Conservation (phyloP, 805 yeast species). For the Deakozyma indianensis region DNA sequence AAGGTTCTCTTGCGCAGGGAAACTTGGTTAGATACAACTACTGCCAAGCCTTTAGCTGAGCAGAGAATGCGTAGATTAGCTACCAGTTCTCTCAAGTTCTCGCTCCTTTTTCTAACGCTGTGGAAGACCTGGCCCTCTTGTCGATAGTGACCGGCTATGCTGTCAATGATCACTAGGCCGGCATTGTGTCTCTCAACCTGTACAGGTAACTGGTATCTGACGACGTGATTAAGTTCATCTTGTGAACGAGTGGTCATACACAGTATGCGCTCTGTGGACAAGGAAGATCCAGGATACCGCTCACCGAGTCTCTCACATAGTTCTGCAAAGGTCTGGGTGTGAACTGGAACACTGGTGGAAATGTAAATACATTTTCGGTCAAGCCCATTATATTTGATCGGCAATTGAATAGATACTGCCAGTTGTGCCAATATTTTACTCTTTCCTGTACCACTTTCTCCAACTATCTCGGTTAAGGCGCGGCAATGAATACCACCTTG, state of each 20-base stretch:
- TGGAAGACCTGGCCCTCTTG: slow-evolving; percentile 38
- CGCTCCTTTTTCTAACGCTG: not conserved
- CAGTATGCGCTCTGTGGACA: slow-evolving; percentile 4
- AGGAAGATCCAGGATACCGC: slow-evolving; percentile 10
- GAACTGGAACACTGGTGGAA: slow-evolving; percentile 62
- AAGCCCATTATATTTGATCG: slow-evolving; percentile 33
- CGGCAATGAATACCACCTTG: slow-evolving; percentile 45
- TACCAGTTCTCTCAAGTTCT: not conserved
- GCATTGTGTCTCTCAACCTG: slow-evolving; percentile 30
- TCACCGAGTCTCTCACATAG: slow-evolving; percentile 23
- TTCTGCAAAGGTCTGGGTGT: slow-evolving; percentile 48
- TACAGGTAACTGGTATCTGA: slow-evolving; percentile 54
- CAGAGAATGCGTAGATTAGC: not conserved
- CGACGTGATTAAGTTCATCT: slow-evolving; percentile 59
- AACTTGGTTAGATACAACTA: not conserved
- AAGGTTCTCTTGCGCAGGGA: slow-evolving; percentile 9
- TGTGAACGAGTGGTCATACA: slow-evolving; percentile 34
- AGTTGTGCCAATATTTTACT: slow-evolving; percentile 65
- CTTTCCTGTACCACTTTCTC: slow-evolving; percentile 78
- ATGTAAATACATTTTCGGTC: slow-evolving; percentile 47
- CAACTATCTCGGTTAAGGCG: slow-evolving; percentile 59
- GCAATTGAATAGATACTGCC: slow-evolving; percentile 42
- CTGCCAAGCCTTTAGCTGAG: not conserved
- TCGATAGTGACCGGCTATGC: slow-evolving; percentile 64
- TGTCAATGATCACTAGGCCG: slow-evolving; percentile 58